Base-by-base conservation (phyloP, 2,329 filamentous ascomycete genomes). In the Fusarium verrucosum region DNA sequence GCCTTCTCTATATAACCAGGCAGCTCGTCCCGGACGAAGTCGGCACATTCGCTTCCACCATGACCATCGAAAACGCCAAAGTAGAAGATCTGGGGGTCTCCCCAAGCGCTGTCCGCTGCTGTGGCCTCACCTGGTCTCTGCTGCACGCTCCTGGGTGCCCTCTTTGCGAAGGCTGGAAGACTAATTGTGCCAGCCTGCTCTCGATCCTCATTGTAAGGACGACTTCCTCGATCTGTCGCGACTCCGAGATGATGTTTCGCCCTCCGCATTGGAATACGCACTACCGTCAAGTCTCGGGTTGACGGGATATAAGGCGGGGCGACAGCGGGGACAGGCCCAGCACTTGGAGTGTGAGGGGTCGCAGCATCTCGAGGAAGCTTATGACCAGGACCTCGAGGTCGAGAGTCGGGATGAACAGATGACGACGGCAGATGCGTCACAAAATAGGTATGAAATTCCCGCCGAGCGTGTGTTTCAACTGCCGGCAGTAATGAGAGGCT, bases 11-110 rank as follows among this genome's bases (percentile, higher is more conserved):
- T 88, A 75, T 97, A 98, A 10, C 87, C 86, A 75, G 97, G 95
- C 59, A 99, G 80, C 72, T 91, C 87, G 59, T 97, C 92, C 56
- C 89, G 85, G 67, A 98, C 78, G 70, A 97, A 98, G 17, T 90
- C 88, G 58, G 92, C 93, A 76, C 95, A 98, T 75, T 97, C 91
- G 19, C 82, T 85, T 19, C 95, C 95, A 10, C 95, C 95, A 79
- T 99, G 95, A 4, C 95, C 95, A 77, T 99, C 95, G 73, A 98
- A 99, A 2, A 98, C 89, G 2, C 87, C 94, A 82, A 97, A 99
- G 77, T 98, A 99, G 77, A 99, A 99, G 30, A 98, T 89, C 75
- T 98, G 94, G 2, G 94, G 94, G 73, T 98, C 94, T 4, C 94
- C 94, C 63, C 87, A 91, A 3, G 91, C 87, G 65, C 89, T 91